phyloP scores from a whole-genome alignment of 1,284 basidiomycete genomes.

The Boletus mariae region DNA sequence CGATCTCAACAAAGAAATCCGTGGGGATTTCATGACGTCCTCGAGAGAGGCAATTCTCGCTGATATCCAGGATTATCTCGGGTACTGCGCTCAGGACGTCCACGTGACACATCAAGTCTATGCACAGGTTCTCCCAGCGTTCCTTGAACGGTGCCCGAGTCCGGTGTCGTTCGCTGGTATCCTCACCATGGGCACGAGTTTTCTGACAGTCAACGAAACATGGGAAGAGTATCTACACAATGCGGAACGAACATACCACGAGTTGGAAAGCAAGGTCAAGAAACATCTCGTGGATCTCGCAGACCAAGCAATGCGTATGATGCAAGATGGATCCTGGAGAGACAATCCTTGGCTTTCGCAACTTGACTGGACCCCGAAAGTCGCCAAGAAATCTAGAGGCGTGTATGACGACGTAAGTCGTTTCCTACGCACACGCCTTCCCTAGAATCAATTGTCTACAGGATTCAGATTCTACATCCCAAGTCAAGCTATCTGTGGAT shows the following conservation, averaged over 20 bases:
- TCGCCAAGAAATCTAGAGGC: constrained; percentile 68
- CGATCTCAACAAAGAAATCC: constrained; percentile 74
- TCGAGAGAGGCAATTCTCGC: constrained; percentile 64
- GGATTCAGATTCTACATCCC: constrained; percentile 4
- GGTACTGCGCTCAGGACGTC: constrained; percentile 89
- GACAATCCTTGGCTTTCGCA: constrained; percentile 87
- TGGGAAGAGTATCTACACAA: constrained; percentile 83
- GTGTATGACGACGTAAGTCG: constrained; percentile 31
- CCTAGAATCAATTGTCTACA: constrained; percentile 6
- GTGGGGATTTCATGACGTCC: constrained; percentile 74
- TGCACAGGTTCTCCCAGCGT: constrained; percentile 78
- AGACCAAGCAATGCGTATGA: constrained; percentile 49
- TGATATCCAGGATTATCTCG: constrained; percentile 74
- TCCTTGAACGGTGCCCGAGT: constrained; percentile 83
- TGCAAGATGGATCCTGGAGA: constrained; percentile 56
- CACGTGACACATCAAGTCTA: constrained; percentile 83
- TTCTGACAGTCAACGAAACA: constrained; percentile 85
- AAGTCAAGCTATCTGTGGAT: not conserved
- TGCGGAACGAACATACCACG: constrained; percentile 77
- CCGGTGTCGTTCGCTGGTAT: constrained; percentile 93
- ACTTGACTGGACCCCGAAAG: constrained; percentile 94
- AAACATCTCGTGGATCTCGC: constrained; percentile 69
- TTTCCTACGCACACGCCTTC: constrained; percentile 6
- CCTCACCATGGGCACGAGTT: constrained; percentile 87
- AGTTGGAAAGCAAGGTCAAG: constrained; percentile 75